Percentiles rank a stretch among this genome's conserved stretches.
Conservation (phyloP, 345 rosid genomes). For the Isatis tinctoria region DNA sequence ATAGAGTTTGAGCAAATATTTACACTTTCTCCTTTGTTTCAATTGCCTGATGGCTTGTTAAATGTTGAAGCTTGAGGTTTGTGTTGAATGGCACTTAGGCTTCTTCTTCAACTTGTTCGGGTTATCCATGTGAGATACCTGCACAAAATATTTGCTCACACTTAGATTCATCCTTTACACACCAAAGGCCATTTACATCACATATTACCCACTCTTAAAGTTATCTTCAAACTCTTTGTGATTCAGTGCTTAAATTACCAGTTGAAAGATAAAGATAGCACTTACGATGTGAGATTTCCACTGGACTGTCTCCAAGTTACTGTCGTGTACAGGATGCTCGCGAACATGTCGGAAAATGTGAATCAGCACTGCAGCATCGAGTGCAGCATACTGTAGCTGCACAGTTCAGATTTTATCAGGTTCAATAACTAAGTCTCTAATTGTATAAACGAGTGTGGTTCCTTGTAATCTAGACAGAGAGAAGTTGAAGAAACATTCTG, state of each 20-base stretch:
- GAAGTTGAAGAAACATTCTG: background rate
- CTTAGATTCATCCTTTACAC: slow-evolving; percentile 6
- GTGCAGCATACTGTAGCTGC: slow-evolving; percentile 94
- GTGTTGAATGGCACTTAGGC: background rate
- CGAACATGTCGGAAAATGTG: slow-evolving; percentile 62
- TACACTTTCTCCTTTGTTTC: slow-evolving; percentile 9
- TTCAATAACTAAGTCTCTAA: background rate
- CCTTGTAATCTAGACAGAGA: background rate
- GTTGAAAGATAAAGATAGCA: background rate
- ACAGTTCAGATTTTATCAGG: background rate
- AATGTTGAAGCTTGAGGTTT: slow-evolving; percentile 3
- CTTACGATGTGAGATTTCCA: slow-evolving; percentile 88
- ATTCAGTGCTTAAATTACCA: background rate
- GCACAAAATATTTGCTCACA: background rate
- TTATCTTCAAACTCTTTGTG: background rate
- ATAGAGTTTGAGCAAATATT: background rate
- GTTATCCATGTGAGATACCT: slow-evolving; percentile 59
- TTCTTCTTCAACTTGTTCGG: slow-evolving; percentile 43
- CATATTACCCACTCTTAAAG: background rate
- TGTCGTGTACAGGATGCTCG: slow-evolving; percentile 38
- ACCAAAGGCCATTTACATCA: background rate
- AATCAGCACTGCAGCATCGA: slow-evolving; percentile 84
- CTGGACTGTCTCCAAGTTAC: slow-evolving; percentile 41
- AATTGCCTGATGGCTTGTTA: slow-evolving; percentile 9
- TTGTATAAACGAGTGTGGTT: background rate